Evolutionary conservation across 2,329 filamentous ascomycete species (phyloP).

Genomic region (Aspergillus cejpii): DNA sequence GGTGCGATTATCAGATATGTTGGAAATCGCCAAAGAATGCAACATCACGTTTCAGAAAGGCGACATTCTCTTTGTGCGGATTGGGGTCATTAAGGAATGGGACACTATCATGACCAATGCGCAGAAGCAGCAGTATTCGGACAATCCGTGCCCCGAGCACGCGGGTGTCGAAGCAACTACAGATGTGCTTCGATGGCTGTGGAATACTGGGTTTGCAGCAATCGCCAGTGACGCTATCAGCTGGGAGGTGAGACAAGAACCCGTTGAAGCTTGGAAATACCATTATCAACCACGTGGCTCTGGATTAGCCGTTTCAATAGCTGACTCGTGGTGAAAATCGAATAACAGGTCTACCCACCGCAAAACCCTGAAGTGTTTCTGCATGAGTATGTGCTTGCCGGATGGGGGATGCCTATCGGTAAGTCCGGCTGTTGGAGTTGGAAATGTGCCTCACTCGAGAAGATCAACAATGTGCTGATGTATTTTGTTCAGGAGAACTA

Average conservation of each 20-base stretch:
- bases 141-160: constrained; percentile 38
- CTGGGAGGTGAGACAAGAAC: constrained; percentile 43
- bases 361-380: constrained; percentile 35
- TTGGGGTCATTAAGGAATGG: constrained; percentile 39
- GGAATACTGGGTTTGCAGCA: constrained; percentile 52
- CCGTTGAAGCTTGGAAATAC: not conserved
- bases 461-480: too few relatives aligned
- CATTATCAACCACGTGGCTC: too few relatives aligned
- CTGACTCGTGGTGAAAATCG: constrained; percentile 14
- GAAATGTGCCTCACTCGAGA: too few relatives aligned
- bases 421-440: constrained; percentile 18
- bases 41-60: constrained; percentile 44
- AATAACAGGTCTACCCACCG: constrained; percentile 38
- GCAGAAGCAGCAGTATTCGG: constrained; percentile 27
- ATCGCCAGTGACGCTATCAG: constrained; percentile 53
- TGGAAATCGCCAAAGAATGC: constrained; percentile 38
- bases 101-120: constrained; percentile 33
- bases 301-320: too few relatives aligned
- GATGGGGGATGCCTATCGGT: constrained; percentile 48
- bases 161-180: constrained; percentile 47
- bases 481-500: constrained; percentile 34
- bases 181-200: constrained; percentile 52
- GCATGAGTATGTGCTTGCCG: constrained; percentile 46
- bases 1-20: constrained; percentile 33
- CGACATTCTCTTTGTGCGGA: constrained; percentile 49